Evolutionary conservation across 805 yeast species (phyloP).

Genomic region (Myxozyma kluyveri): DNA sequence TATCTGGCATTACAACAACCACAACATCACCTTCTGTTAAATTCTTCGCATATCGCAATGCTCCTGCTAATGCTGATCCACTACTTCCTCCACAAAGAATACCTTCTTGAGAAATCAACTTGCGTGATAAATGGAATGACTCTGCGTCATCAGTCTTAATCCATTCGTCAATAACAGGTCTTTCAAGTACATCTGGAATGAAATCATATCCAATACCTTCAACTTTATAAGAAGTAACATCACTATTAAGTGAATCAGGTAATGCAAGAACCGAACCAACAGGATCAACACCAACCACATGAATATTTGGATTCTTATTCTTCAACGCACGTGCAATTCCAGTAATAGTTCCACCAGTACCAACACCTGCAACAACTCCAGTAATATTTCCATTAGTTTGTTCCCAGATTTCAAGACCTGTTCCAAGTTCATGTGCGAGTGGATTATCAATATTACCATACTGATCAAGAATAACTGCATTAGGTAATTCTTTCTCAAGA

Average conservation of each 20-base stretch:
- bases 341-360: slow-evolving; percentile 88
- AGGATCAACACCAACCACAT: slow-evolving; percentile 80
- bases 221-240: slow-evolving; percentile 62
- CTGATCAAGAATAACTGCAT: slow-evolving; percentile 81
- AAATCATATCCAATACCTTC: slow-evolving; percentile 93
- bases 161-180: slow-evolving; percentile 70
- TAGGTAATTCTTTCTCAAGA: slow-evolving; percentile 77
- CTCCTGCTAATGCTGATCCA: slow-evolving; percentile 79
- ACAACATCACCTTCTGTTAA: slow-evolving; percentile 70
- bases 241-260: slow-evolving; percentile 67
- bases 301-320: slow-evolving; percentile 60
- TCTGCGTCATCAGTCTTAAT: slow-evolving; percentile 81
- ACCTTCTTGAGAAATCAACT: slow-evolving; percentile 81
- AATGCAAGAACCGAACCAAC: slow-evolving; percentile 79
- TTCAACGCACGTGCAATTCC: slow-evolving; percentile 78
- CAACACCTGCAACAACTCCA: slow-evolving; percentile 86
- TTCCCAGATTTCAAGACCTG: slow-evolving; percentile 82
- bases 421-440: slow-evolving; percentile 76
- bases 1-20: slow-evolving; percentile 82
- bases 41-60: slow-evolving; percentile 63
- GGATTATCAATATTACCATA: slow-evolving; percentile 78
- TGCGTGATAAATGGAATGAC: slow-evolving; percentile 75
- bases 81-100: slow-evolving; percentile 87
- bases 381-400: slow-evolving; percentile 70
- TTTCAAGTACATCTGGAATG: slow-evolving; percentile 73